These are phyloP conservation scores for Rutstroemia sp. DNA, from an alignment of 2,329 filamentous ascomycete species.

Conservation along the genomic window DNA sequence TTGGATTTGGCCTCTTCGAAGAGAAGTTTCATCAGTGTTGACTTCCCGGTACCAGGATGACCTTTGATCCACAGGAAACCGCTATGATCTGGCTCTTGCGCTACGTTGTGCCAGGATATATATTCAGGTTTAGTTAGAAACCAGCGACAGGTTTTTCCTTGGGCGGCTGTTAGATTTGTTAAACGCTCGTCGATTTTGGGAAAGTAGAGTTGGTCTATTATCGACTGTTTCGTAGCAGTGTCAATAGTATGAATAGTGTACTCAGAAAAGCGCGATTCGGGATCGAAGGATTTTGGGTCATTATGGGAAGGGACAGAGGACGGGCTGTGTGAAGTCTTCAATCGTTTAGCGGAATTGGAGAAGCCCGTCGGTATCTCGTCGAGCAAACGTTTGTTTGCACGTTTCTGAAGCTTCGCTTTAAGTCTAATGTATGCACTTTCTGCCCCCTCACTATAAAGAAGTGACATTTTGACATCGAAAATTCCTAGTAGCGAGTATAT, in stretches of 20 bases:
- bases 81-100: conserved; percentile 25
- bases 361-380: conserved; percentile 10
- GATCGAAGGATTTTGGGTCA: background rate
- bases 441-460: conserved; percentile 26
- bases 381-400: conserved; percentile 9
- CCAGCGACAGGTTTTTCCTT: conserved; percentile 36
- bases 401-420: conserved; percentile 28
- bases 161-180: conserved; percentile 31
- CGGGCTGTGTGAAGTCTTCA: conserved; percentile 6
- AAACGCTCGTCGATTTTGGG: conserved; percentile 33
- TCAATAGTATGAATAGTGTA: no score
- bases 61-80: conserved; percentile 42
- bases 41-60: conserved; percentile 40
- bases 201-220: conserved; percentile 33
- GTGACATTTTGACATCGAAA: conserved; percentile 29
- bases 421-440: conserved; percentile 29
- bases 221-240: conserved; percentile 11
- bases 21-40: conserved; percentile 35
- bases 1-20: conserved; percentile 24
- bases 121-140: conserved; percentile 31
- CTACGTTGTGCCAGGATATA: conserved; percentile 31
- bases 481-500: conserved; percentile 37
- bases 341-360: conserved; percentile 12
- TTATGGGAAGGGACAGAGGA: background rate
- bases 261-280: background rate